Conservation (phyloP, 2,329 filamentous ascomycete genomes). For the Fonsecaea multimorphosa region DNA sequence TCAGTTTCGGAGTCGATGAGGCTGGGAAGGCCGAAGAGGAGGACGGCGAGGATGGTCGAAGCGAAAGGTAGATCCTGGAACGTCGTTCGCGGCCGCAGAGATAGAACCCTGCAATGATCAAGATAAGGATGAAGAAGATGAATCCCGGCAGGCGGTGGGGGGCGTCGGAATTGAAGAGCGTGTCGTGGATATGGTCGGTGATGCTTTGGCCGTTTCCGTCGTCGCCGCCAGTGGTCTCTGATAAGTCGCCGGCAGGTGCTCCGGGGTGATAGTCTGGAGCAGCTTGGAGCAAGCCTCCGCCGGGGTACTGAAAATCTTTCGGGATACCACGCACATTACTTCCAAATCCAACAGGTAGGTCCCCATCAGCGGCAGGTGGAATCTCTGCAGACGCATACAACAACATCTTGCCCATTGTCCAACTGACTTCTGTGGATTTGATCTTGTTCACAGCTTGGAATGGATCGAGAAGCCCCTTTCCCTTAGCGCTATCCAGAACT, state of each 20-base stretch:
- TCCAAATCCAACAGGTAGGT: constrained; percentile 87
- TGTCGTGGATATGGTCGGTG: constrained; percentile 64
- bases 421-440: constrained; percentile 88
- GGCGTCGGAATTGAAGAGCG: constrained; percentile 69
- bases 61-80: constrained; percentile 63
- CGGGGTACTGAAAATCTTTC: constrained; percentile 80
- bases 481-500: constrained; percentile 70
- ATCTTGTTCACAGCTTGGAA: constrained; percentile 96
- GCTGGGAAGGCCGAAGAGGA: constrained; percentile 15
- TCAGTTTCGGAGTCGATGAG: constrained; percentile 27
- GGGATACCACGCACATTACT: constrained; percentile 75
- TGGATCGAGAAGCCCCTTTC: constrained; percentile 77
- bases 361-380: constrained; percentile 61
- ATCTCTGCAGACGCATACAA: constrained; percentile 92
- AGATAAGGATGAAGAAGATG: constrained; percentile 75
- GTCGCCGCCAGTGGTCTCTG: neutral
- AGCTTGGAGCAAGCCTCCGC: constrained; percentile 40
- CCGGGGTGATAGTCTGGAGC: constrained; percentile 44
- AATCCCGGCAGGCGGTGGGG: constrained; percentile 75
- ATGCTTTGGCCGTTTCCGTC: constrained; percentile 39
- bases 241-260: neutral
- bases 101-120: constrained; percentile 72
- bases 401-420: constrained; percentile 96
- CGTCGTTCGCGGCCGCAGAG: constrained; percentile 81
- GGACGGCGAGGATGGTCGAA: constrained; percentile 50